phyloP scores from a whole-genome alignment of 2,329 filamentous ascomycete genomes.

The Dactylellina parvicollis region DNA sequence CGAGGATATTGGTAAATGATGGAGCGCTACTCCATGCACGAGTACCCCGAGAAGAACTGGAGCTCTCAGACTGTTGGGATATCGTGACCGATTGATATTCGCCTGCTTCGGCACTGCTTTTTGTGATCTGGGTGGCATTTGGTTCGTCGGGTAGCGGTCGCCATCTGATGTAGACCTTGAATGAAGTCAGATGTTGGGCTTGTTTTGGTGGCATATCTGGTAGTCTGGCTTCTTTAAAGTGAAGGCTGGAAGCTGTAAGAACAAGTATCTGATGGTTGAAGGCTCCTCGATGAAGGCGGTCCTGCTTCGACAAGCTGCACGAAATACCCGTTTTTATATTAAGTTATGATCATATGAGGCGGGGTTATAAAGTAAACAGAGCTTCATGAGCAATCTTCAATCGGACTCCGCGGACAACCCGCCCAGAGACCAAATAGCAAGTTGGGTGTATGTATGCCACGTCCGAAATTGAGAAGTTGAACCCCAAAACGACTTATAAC shows the following conservation, averaged over 20 bases:
- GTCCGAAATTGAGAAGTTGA: too few relatives aligned
- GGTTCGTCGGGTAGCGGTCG: conserved; percentile 40
- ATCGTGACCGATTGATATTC: conserved; percentile 35
- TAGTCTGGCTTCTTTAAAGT: neutral
- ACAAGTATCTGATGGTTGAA: too few relatives aligned
- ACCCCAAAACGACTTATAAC: too few relatives aligned
- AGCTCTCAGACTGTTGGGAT: conserved; percentile 11
- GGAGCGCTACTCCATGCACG: conserved; percentile 55
- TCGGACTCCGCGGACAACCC: conserved; percentile 8
- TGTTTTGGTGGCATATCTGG: conserved; percentile 37
- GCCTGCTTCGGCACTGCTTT: neutral
- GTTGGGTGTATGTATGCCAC: too few relatives aligned
- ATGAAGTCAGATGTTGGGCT: conserved; percentile 21
- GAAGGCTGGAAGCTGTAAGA: neutral
- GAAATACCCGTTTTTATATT: too few relatives aligned
- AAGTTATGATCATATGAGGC: too few relatives aligned
- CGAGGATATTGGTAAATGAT: conserved; percentile 59
- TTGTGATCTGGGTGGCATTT: conserved; percentile 27
- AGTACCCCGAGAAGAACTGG: conserved; percentile 35
- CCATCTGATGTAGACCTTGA: conserved; percentile 50
- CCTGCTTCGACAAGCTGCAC: too few relatives aligned
- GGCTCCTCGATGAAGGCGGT: too few relatives aligned
- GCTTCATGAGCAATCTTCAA: too few relatives aligned
- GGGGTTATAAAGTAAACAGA: too few relatives aligned
- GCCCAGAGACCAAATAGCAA: too few relatives aligned